Base-by-base conservation (phyloP, 208 protist species). In the Acanthamoeba triangularis region DNA sequence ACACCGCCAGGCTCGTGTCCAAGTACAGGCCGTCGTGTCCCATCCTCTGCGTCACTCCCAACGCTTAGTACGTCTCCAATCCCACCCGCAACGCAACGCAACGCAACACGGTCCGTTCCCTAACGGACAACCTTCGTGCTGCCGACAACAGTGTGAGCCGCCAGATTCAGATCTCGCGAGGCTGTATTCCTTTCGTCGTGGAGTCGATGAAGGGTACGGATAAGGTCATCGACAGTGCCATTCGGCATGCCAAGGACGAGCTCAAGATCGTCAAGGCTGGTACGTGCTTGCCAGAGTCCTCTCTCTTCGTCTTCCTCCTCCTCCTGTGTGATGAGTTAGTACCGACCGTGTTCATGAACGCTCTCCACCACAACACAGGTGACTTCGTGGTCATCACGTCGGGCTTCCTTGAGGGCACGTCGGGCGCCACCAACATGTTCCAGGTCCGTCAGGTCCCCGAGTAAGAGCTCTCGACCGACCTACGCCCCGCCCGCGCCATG, bases 1-100 rank as follows among this genome's bases (percentile, higher is more conserved):
- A 5, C 14, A 99, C 99, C 59, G 99, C 99, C 8, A 97, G 99
- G 56, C 97, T 99, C 13, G 97, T 99, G 33, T 98, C 99, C 88
- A 99, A 99, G 98, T 99, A 99, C 96, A 98, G 99, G 47, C 99
- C 99, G 35, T 96, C 97, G 87, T 99, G 98, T 96, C 99, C 99
- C 54, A 98, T 99, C 56, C 96, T 99, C 63, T 98, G 98, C 54
- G 98, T 99, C 35, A 99, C 99, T 52, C 98, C 97, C 67, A 98
- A 98, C 37, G 95, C 98, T 94, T 93, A 44, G 74, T 84, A 84
- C 74, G 74, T 84, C 61, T n/a, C 63, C 20, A 4, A 10, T n/a
- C 7, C 59, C 6, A 3, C 1, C 0, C 52, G 16, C 52, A 56
- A 56, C 52, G 16, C 52, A 56, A 56, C 52, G 16, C 52, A 56